phyloP scores from a whole-genome alignment of 1,139 yeast species.

The Kurtzmaniella quercitrusa region DNA sequence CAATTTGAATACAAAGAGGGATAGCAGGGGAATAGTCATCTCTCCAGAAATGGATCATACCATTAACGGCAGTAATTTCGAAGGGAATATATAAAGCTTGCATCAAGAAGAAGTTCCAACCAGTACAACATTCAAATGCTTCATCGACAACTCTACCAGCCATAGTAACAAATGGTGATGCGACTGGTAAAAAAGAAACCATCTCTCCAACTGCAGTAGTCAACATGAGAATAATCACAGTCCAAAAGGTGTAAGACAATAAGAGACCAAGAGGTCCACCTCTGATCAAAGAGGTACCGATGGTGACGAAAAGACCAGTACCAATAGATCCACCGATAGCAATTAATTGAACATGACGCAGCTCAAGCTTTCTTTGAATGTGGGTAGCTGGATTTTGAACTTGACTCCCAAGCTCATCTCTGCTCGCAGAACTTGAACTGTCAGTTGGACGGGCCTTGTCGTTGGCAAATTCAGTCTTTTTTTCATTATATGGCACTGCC shows the following conservation, averaged over 20 bases:
- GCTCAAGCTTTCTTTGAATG: constrained; percentile 8
- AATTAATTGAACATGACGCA: constrained; percentile 29
- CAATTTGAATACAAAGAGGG: constrained; percentile 59
- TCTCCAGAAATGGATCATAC: constrained; percentile 76
- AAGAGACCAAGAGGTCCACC: constrained; percentile 50
- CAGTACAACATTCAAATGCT: constrained; percentile 72
- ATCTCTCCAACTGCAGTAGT: constrained; percentile 78
- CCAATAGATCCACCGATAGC: constrained; percentile 36
- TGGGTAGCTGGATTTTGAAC: neutral
- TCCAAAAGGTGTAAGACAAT: constrained; percentile 40
- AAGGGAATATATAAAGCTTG: constrained; percentile 76
- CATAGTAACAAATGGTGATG: constrained; percentile 57
- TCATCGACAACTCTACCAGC: constrained; percentile 58
- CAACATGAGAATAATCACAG: constrained; percentile 50
- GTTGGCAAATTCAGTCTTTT: neutral
- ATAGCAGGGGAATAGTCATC: constrained; percentile 68
- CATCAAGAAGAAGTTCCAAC: constrained; percentile 77
- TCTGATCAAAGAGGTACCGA: constrained; percentile 35
- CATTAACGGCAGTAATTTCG: constrained; percentile 76
- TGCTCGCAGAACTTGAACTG: neutral
- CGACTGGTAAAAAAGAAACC: constrained; percentile 74
- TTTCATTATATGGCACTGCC: neutral
- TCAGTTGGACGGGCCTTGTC: constrained; percentile 1
- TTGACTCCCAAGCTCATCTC: neutral
- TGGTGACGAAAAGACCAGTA: constrained; percentile 45